These are phyloP conservation scores for Metschnikowia cubensis DNA, from an alignment of 805 yeast species.

Conservation along the genomic window DNA sequence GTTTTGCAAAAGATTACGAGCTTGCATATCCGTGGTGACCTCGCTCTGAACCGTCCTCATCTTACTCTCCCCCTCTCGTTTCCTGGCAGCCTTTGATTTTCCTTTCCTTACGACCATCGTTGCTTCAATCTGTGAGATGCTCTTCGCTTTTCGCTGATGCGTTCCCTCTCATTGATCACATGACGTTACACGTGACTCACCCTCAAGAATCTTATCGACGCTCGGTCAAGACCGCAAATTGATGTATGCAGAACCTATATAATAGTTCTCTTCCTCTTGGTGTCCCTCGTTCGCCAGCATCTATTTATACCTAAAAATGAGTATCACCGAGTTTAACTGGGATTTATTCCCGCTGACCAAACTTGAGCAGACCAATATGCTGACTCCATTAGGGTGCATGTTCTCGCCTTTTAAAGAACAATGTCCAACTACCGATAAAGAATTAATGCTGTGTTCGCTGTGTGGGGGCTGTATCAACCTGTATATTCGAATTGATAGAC, in stretches of 20 bases:
- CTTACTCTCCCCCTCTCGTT: constrained; percentile 49
- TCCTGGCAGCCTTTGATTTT: constrained; percentile 54
- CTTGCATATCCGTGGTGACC: constrained; percentile 60
- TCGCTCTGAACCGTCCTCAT: constrained; percentile 61
- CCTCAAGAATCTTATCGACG: background rate
- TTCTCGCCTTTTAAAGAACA: constrained; percentile 24
- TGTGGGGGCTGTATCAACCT: constrained; percentile 31
- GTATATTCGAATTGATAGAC: constrained; percentile 26
- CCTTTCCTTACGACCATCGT: constrained; percentile 53
- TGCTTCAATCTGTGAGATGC: background rate
- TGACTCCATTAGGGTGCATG: constrained; percentile 37
- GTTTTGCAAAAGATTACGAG: constrained; percentile 58
- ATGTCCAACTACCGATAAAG: constrained; percentile 6
- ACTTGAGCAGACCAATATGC: constrained; percentile 29
- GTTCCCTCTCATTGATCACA: background rate
- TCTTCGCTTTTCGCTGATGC: constrained; percentile 8
- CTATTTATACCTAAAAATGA: constrained; percentile 5
- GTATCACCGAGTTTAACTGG: constrained; percentile 64
- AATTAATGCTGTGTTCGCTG: constrained; percentile 23
- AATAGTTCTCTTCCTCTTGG: background rate
- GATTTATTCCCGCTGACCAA: constrained; percentile 45
- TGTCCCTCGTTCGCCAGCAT: background rate
- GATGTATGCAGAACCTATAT: background rate
- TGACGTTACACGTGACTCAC: background rate
- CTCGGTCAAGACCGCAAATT: constrained; percentile 1